phyloP scores from a whole-genome alignment of 2,329 filamentous ascomycete species.

The Fonsecaea nubica region DNA sequence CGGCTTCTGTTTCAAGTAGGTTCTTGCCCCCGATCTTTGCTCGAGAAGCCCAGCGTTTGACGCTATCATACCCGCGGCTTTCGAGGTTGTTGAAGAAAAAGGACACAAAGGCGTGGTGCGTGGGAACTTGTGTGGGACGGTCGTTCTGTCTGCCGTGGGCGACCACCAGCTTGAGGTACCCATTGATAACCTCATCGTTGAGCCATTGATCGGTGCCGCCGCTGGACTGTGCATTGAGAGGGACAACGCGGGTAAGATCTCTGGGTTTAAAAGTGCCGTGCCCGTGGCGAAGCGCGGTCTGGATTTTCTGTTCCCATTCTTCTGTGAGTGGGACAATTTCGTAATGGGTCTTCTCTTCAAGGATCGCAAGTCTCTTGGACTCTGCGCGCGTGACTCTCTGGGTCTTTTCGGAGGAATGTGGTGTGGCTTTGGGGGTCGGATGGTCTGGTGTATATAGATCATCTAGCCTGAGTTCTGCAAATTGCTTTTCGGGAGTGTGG shows the following conservation, averaged over 20 bases:
- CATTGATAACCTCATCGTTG: slow-evolving; percentile 56
- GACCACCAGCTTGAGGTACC: slow-evolving; percentile 52
- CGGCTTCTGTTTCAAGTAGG: slow-evolving; percentile 53
- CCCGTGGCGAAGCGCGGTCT: slow-evolving; percentile 40
- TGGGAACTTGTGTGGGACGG: slow-evolving; percentile 44
- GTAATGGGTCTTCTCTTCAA: slow-evolving; percentile 39
- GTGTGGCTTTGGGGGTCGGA: slow-evolving; percentile 36
- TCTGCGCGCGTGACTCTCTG: slow-evolving; percentile 38
- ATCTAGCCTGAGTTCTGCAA: slow-evolving; percentile 29
- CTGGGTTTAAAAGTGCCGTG: slow-evolving; percentile 29
- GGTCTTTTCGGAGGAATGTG: slow-evolving; percentile 29
- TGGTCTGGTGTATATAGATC: slow-evolving; percentile 26
- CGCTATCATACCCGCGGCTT: slow-evolving; percentile 48
- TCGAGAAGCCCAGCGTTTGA: slow-evolving; percentile 52
- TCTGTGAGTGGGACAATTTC: slow-evolving; percentile 46
- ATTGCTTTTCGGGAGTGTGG: slow-evolving; percentile 28
- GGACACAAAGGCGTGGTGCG: slow-evolving; percentile 52
- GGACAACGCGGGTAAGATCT: slow-evolving; percentile 39
- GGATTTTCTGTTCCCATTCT: slow-evolving; percentile 47
- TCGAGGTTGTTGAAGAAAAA: slow-evolving; percentile 54
- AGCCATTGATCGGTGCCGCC: slow-evolving; percentile 46
- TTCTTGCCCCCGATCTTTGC: slow-evolving; percentile 55
- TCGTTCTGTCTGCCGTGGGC: slow-evolving; percentile 41
- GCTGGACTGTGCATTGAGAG: slow-evolving; percentile 16
- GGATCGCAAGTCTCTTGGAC: slow-evolving; percentile 35